phyloP scores from a whole-genome alignment of 2,329 filamentous ascomycete species.

The Neonectria coccinea region DNA sequence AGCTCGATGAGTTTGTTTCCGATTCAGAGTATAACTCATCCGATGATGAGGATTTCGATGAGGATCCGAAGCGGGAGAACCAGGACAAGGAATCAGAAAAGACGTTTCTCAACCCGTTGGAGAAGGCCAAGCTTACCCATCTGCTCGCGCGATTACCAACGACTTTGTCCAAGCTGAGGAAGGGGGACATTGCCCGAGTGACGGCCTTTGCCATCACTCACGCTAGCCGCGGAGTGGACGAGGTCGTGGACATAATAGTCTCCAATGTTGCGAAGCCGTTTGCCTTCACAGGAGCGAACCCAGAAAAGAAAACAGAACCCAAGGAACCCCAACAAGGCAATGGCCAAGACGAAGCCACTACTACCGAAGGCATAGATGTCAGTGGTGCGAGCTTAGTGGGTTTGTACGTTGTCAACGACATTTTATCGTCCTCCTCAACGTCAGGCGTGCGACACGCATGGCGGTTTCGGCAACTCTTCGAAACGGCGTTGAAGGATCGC shows the following conservation, averaged over 20 bases:
- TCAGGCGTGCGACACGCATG: slow-evolving; percentile 85
- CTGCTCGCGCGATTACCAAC: slow-evolving; percentile 86
- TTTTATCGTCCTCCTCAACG: slow-evolving; percentile 81
- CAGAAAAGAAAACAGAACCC: slow-evolving; percentile 58
- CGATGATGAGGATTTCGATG: slow-evolving; percentile 81
- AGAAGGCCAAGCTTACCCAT: slow-evolving; percentile 86
- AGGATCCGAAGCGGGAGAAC: slow-evolving; percentile 65
- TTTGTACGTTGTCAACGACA: slow-evolving; percentile 81
- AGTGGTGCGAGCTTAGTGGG: slow-evolving; percentile 82
- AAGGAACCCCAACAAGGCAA: slow-evolving; percentile 46
- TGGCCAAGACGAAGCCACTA: slow-evolving; percentile 51
- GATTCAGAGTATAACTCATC: slow-evolving; percentile 89
- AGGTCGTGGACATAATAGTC: slow-evolving; percentile 90
- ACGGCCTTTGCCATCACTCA: slow-evolving; percentile 92
- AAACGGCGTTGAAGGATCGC: slow-evolving; percentile 74
- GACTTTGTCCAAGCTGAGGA: slow-evolving; percentile 77
- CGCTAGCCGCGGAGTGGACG: slow-evolving; percentile 84
- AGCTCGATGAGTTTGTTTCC: slow-evolving; percentile 81
- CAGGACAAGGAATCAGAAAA: slow-evolving; percentile 61
- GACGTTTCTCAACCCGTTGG: slow-evolving; percentile 82
- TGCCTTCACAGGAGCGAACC: slow-evolving; percentile 77
- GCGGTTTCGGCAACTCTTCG: slow-evolving; percentile 86
- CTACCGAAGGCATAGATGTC: slow-evolving; percentile 66
- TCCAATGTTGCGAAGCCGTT: slow-evolving; percentile 85
- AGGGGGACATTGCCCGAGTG: slow-evolving; percentile 87